Conservation (phyloP, 257 asterid species). For the Voacanga thouarsii region DNA sequence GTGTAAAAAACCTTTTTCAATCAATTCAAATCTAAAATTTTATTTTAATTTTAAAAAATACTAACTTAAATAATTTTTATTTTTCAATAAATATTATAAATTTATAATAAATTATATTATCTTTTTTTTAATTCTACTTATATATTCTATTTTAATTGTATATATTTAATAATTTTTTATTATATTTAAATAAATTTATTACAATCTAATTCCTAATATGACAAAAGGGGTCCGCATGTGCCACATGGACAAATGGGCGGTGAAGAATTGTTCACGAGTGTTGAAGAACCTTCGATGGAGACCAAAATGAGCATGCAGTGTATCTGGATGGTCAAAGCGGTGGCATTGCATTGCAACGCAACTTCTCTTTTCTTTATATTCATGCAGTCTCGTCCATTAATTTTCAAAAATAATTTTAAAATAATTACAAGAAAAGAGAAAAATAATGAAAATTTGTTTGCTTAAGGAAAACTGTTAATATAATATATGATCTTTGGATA, state of each 20-base stretch:
- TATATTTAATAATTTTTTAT: no score
- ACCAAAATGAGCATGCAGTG: constrained; percentile 29
- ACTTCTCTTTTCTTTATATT: neutral
- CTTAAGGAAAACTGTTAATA: neutral
- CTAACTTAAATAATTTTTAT: no score
- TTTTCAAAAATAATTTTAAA: neutral
- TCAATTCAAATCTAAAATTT: no score
- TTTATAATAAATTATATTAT: no score
- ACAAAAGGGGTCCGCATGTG: constrained; percentile 12
- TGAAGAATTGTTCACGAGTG: constrained; percentile 31
- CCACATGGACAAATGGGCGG: constrained; percentile 38
- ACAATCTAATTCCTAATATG: no score
- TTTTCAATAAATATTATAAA: no score
- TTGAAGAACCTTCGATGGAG: constrained; percentile 37
- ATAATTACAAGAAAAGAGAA: neutral
- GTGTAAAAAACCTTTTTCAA: no score
- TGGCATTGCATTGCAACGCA: constrained; percentile 33
- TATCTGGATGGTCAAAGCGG: constrained; percentile 28
- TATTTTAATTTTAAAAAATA: no score
- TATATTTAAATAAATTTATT: no score
- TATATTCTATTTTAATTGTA: no score
- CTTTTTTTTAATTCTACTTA: no score
- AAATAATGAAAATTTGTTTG: neutral
- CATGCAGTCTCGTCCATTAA: constrained; percentile 2
- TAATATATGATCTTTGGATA: no score